These are phyloP conservation scores for Aschersonia sp. DNA, from an alignment of 2,329 filamentous ascomycete species.

Conservation along the genomic window DNA sequence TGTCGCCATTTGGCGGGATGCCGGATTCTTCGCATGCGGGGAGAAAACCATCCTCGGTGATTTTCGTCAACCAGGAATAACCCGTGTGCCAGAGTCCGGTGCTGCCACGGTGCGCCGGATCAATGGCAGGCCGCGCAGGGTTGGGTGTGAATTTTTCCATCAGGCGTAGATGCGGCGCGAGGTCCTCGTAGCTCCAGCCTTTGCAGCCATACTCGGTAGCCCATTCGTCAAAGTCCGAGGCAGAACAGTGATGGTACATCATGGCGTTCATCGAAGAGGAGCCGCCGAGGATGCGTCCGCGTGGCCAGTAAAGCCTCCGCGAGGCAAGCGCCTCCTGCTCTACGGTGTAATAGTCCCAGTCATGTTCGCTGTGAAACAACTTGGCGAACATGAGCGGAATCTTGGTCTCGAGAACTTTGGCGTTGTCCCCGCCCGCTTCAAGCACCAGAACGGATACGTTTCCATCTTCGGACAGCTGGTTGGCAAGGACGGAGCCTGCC, in stretches of 20 bases:
- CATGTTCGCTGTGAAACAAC: constrained; percentile 9
- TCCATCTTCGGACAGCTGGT: constrained; percentile 12
- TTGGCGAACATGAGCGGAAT: constrained; percentile 8
- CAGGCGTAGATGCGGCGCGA: constrained; percentile 7
- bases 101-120: constrained; percentile 4
- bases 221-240: constrained; percentile 10
- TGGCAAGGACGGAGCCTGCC: constrained; percentile 15
- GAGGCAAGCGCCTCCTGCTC: constrained; percentile 8
- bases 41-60: constrained; percentile 7
- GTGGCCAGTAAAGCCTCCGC: constrained; percentile 10
- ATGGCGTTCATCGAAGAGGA: constrained; percentile 11
- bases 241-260: constrained; percentile 9
- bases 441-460: constrained; percentile 8
- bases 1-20: constrained; percentile 4
- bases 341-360: constrained; percentile 11
- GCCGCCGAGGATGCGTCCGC: constrained; percentile 10
- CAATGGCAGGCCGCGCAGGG: constrained; percentile 5
- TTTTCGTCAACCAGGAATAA: constrained; percentile 5
- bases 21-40: constrained; percentile 6
- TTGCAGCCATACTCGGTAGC: constrained; percentile 5
- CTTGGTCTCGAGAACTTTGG: constrained; percentile 6
- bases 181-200: constrained; percentile 8
- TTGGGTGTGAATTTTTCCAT: constrained; percentile 10
- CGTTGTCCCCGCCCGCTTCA: constrained; percentile 7
- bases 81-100: constrained; percentile 8